Evolutionary conservation across 495 filamentous ascomycete species (phyloP).

Genomic region (Penicillium salamii): DNA sequence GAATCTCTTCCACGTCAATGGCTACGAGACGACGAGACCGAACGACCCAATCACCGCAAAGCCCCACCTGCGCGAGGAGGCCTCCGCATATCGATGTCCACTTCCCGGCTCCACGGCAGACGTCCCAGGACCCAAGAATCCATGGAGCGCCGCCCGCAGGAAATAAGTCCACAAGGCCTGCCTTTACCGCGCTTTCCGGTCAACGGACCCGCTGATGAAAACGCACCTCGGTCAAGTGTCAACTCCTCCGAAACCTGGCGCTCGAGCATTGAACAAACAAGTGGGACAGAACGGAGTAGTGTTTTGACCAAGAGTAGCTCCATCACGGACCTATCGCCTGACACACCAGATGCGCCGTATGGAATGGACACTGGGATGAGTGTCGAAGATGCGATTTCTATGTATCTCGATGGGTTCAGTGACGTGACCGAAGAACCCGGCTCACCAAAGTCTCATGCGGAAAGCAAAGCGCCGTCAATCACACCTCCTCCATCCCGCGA

Average conservation of each 20-base stretch:
- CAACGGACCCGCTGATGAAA: conserved; percentile 36
- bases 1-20: conserved; percentile 17
- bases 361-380: conserved; percentile 71
- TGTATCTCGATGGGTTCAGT: conserved; percentile 84
- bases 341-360: conserved; percentile 52
- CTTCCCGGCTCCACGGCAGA: conserved; percentile 28
- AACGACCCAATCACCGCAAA: conserved; percentile 27
- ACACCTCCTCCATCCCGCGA: conserved; percentile 31
- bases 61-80: conserved; percentile 25
- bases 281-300: conserved; percentile 77
- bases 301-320: conserved; percentile 78
- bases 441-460: conserved; percentile 30
- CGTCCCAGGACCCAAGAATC: conserved; percentile 28
- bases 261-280: conserved; percentile 66
- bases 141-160: conserved; percentile 27
- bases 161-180: conserved; percentile 20
- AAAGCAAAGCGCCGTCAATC: conserved; percentile 31
- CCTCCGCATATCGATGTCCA: conserved; percentile 44
- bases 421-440: conserved; percentile 50
- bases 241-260: conserved; percentile 67
- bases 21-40: conserved; percentile 25
- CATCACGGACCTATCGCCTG: conserved; percentile 59
- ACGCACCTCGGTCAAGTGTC: conserved; percentile 66
- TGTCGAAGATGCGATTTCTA: conserved; percentile 87
- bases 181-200: conserved; percentile 34